Conservation (phyloP, 768 basidiomycete genomes). For the Pleurotus pulmonarius region DNA sequence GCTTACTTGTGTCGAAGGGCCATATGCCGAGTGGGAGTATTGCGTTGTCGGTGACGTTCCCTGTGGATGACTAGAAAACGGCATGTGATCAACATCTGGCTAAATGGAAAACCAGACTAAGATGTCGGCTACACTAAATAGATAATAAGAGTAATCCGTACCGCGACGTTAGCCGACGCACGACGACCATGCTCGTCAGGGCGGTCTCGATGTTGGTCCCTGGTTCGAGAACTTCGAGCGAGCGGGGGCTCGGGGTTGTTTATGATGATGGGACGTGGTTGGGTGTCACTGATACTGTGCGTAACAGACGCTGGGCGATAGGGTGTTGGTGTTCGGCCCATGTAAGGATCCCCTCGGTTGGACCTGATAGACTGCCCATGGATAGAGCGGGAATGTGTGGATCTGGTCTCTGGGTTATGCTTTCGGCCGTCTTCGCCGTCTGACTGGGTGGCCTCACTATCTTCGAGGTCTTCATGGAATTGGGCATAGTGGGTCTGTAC, state of each 20-base stretch:
- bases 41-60: background rate
- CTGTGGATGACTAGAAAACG: conserved; percentile 2
- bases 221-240: no score
- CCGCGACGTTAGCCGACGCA: no score
- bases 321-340: conserved; percentile 2
- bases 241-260: no score
- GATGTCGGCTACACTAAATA: background rate
- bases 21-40: background rate
- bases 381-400: background rate
- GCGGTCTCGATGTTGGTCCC: background rate
- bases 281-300: no score
- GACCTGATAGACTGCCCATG: background rate
- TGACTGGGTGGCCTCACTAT: background rate
- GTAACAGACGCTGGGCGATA: background rate
- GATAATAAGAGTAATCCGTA: background rate
- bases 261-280: no score
- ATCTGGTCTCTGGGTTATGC: background rate
- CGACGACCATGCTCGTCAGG: background rate
- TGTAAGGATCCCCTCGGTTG: background rate
- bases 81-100: background rate
- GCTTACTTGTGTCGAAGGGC: background rate
- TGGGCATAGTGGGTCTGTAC: background rate
- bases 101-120: background rate
- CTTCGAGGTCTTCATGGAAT: conserved; percentile 1
- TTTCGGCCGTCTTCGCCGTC: background rate